phyloP scores from a whole-genome alignment of 2,329 filamentous ascomycete species.

The Rachicladosporium sp. region DNA sequence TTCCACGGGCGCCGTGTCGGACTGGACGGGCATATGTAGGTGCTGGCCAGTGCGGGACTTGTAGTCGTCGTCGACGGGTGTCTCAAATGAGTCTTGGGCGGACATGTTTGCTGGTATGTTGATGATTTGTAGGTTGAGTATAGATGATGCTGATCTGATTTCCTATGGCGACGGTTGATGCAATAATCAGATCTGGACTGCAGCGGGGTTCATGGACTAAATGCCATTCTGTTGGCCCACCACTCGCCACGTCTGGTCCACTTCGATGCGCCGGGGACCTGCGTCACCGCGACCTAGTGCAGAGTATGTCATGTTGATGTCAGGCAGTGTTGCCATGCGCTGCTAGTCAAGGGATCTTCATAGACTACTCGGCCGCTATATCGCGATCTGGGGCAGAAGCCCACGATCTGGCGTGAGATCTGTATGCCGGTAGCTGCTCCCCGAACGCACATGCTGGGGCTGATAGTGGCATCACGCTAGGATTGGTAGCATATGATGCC shows the following conservation, averaged over 20 bases:
- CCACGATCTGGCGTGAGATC: too few relatives aligned
- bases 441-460: too few relatives aligned
- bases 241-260: too few relatives aligned
- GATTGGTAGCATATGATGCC: too few relatives aligned
- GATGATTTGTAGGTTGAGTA: background rate
- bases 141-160: background rate
- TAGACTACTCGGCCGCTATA: too few relatives aligned
- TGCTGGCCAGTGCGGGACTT: slow-evolving; percentile 36
- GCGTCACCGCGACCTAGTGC: slow-evolving; percentile 3
- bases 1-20: slow-evolving; percentile 34
- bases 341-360: too few relatives aligned
- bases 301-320: slow-evolving; percentile 7
- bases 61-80: slow-evolving; percentile 34
- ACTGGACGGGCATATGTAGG: slow-evolving; percentile 33
- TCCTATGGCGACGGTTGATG: background rate
- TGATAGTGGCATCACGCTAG: too few relatives aligned
- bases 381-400: too few relatives aligned
- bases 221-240: slow-evolving; percentile 2
- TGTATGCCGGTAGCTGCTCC: too few relatives aligned
- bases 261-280: background rate
- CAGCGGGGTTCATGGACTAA: background rate
- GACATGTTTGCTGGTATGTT: slow-evolving; percentile 2
- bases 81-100: slow-evolving; percentile 20
- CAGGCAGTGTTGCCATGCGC: background rate
- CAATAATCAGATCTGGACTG: background rate